Percentiles rank a stretch among this genome's conserved stretches.
Evolutionary conservation across 805 yeast genomes (phyloP).

Genomic region (Torulaspora quercuum): DNA sequence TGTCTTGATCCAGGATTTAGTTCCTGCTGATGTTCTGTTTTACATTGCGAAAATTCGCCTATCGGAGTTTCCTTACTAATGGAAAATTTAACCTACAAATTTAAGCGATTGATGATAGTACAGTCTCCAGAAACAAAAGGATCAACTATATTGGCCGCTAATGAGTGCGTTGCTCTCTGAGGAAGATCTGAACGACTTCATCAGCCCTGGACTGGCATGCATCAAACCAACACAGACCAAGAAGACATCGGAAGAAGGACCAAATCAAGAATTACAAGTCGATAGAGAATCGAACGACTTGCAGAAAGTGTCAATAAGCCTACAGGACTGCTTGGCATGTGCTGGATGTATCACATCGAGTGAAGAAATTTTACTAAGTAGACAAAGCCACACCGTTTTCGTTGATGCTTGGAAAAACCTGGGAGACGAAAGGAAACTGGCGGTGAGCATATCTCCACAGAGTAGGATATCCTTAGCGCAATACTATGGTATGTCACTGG

Average conservation of each 20-base stretch:
- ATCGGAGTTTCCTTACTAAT: no score
- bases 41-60: no score
- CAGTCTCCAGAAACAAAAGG: no score
- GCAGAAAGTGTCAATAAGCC: slow-evolving; percentile 79
- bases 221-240: slow-evolving; percentile 68
- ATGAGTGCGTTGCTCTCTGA: slow-evolving; percentile 90
- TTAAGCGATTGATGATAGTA: no score
- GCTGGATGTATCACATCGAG: slow-evolving; percentile 96
- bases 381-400: slow-evolving; percentile 83
- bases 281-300: slow-evolving; percentile 55
- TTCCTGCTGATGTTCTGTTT: no score
- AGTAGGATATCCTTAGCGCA: slow-evolving; percentile 76
- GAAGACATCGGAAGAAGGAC: slow-evolving; percentile 8
- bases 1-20: no score
- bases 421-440: slow-evolving; percentile 40
- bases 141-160: no score
- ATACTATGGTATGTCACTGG: slow-evolving; percentile 52
- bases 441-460: slow-evolving; percentile 81
- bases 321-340: slow-evolving; percentile 94
- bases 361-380: slow-evolving; percentile 88
- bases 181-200: slow-evolving; percentile 90
- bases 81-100: no score
- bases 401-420: slow-evolving; percentile 50
- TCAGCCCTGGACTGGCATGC: slow-evolving; percentile 91
- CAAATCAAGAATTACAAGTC: slow-evolving; percentile 54